Base-by-base conservation (phyloP, 176 grass and related monocot species). In the Alloteropsis semialata region DNA sequence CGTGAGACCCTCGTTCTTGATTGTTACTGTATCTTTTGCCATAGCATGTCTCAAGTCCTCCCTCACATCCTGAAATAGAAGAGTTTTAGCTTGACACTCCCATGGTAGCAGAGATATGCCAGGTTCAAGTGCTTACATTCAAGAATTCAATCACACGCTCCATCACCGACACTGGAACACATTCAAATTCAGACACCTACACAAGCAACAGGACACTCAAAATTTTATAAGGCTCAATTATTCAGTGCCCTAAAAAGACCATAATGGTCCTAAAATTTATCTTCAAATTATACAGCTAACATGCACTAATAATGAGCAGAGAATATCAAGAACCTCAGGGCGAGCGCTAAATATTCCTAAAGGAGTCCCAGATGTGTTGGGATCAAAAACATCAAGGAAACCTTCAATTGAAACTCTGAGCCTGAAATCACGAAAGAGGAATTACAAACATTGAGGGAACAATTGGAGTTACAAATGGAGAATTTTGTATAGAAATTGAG, bases 131-230 rank as follows among this genome's bases (percentile, higher is more conserved):
- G 60, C 88, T 94, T 91, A 98, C 95, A 51, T 98, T 98, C 80
- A 98, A 64, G 89, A 98, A 98, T 54, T 86, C 79, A 80, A 86
- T 83, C 36, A 98, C 92, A 80, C 77, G 81, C 75, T 98, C 95
- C 90, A 98, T 84, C 73, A 94, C 69, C 32, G 95, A 98, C 78
- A 88, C 33, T 22, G 95, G 92, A 89, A 91, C 95, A 82, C 95
- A 98, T 86, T 98, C 95, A 72, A 98, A 98, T 76, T 78, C 84
- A 77, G 92, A 87, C 34, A 82, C 92, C 95, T 98, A 85, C 79
- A 83, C 43, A 18, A 74, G 74, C 38, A 69, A 75, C 17, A 83
- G 25, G 50, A 58, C 70, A 83, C 64, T 69, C 45, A 74, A 13
- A 66, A 65, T 72, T 72, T 10, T 39, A 57, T 22, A 89, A 62